Conservation (phyloP, 192 early-diverging fungal species). For the Podila epigama region DNA sequence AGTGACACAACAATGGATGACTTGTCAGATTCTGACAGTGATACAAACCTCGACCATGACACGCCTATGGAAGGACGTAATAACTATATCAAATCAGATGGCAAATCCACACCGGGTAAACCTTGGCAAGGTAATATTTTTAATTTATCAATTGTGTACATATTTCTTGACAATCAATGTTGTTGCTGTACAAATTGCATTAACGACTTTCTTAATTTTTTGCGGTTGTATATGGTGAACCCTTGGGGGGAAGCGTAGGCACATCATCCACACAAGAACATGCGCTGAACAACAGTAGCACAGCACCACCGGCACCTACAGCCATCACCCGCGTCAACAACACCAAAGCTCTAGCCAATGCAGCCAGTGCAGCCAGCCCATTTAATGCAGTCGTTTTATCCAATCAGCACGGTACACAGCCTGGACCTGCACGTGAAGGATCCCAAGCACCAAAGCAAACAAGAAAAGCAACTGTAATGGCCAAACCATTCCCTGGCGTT, state of each 20-base stretch:
- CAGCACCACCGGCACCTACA: background rate
- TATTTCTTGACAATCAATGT: too few species aligned
- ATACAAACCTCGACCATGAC: background rate
- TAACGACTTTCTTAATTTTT: too few species aligned
- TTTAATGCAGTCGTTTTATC: too few species aligned
- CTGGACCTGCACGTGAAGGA: background rate
- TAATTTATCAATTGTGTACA: too few species aligned
- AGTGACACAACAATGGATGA: constrained; percentile 46
- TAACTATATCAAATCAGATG: background rate
- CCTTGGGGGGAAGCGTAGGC: too few species aligned
- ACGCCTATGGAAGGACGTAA: constrained; percentile 4
- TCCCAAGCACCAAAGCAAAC: background rate
- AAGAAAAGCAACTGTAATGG: background rate
- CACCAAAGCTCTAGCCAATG: background rate
- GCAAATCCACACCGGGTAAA: background rate
- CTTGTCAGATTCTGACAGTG: constrained; percentile 23
- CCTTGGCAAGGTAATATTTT: background rate
- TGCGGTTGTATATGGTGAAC: too few species aligned
- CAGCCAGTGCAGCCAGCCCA: too few species aligned
- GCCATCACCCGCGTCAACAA: background rate
- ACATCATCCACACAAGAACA: background rate
- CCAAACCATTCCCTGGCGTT: too few species aligned
- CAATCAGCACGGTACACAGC: background rate
- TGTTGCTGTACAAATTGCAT: too few species aligned
- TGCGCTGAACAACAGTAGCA: background rate